Percentiles rank a stretch among this genome's conserved stretches.
Conservation (phyloP, 2,329 filamentous ascomycete species). For the Pseudogymnoascus sp. region DNA sequence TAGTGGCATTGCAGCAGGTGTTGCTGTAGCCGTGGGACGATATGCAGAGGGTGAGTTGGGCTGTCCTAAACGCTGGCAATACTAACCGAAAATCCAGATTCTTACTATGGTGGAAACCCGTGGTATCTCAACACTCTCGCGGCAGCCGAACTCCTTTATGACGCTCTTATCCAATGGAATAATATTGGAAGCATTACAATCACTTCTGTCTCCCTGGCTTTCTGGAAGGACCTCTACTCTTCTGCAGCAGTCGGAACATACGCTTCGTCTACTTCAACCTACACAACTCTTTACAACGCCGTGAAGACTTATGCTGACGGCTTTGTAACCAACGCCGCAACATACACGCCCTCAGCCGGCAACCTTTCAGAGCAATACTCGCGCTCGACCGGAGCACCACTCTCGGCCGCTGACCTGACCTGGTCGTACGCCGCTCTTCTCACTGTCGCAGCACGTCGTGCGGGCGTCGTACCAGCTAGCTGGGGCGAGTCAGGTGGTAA, state of each 20-base stretch:
- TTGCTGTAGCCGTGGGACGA: constrained; percentile 57
- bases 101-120: constrained; percentile 72
- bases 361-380: constrained; percentile 62
- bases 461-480: constrained; percentile 47
- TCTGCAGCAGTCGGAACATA: constrained; percentile 52
- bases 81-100: too few relatives aligned
- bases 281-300: constrained; percentile 39
- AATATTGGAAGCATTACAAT: constrained; percentile 56
- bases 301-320: constrained; percentile 58
- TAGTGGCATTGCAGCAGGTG: constrained; percentile 51
- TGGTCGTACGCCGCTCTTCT: constrained; percentile 70
- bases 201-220: constrained; percentile 57
- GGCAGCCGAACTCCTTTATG: constrained; percentile 74
- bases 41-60: constrained; percentile 56
- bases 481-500: constrained; percentile 36
- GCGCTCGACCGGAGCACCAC: constrained; percentile 44
- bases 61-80: too few relatives aligned
- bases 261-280: constrained; percentile 45
- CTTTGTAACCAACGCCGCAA: constrained; percentile 43
- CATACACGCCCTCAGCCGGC: constrained; percentile 52
- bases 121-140: constrained; percentile 75
- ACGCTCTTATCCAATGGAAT: constrained; percentile 67
- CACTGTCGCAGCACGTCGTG: constrained; percentile 52
- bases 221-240: constrained; percentile 67
- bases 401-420: constrained; percentile 63